Evolutionary conservation across 495 filamentous ascomycete species (phyloP).

Genomic region (Penicillium cataractarum): DNA sequence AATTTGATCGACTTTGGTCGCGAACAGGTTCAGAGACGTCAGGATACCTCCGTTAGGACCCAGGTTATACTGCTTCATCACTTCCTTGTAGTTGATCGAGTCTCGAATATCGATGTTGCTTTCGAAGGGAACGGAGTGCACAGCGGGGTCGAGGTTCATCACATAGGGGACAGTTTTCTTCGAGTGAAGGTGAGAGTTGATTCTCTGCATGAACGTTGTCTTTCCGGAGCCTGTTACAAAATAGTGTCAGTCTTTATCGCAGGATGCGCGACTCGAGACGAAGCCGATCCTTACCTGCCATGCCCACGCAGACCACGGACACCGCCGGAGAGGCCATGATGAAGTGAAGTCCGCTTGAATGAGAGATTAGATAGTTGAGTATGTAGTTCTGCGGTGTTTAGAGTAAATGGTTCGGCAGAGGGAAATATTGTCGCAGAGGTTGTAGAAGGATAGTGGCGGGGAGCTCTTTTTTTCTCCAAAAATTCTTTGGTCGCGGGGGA

Average conservation of each 20-base stretch:
- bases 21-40: conserved; percentile 93
- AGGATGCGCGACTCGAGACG: conserved; percentile 1
- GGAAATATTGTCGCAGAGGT: neutral
- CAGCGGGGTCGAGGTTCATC: conserved; percentile 95
- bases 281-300: conserved; percentile 67
- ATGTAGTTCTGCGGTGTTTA: neutral
- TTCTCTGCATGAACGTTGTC: conserved; percentile 98
- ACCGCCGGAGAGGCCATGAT: conserved; percentile 57
- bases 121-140: conserved; percentile 94
- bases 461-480: conserved; percentile 29
- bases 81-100: conserved; percentile 98
- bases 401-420: neutral
- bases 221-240: conserved; percentile 77
- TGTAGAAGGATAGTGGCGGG: conserved; percentile 14
- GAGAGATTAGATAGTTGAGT: no score
- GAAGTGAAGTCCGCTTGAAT: conserved; percentile 1
- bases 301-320: conserved; percentile 92
- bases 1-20: conserved; percentile 96
- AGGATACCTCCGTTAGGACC: conserved; percentile 98
- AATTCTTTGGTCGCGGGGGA: conserved; percentile 44
- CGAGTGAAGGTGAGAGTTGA: conserved; percentile 85
- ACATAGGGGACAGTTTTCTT: conserved; percentile 81
- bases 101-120: conserved; percentile 99
- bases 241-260: conserved; percentile 7
- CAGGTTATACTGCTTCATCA: conserved; percentile 98